Base-by-base conservation (phyloP, 2,329 filamentous ascomycete species). In the Penicillium sp. region DNA sequence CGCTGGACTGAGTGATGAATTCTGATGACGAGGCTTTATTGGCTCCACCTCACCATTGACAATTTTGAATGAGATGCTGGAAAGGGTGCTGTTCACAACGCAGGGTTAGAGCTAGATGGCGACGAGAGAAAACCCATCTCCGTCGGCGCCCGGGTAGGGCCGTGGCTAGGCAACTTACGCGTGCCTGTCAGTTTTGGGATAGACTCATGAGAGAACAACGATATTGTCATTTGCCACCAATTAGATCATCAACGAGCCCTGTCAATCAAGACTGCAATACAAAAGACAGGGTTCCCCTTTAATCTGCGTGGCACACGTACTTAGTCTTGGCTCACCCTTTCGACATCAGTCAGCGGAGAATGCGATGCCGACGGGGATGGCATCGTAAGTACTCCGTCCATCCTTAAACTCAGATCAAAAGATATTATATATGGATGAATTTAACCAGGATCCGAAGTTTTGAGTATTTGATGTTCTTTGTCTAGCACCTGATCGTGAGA, bases 1-100 rank as follows among this genome's bases (percentile, higher is more conserved):
- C 23, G 23, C 29, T 45, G 44, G 23, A 13, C 23, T 9, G 13
- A 34, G 14, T 34, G 54, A 59, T 59, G 51, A 47, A 51, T 54
- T 30, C 8, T 18, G 54, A 47, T 59, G 48, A 57, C 54, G 51
- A 61, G 47, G 51, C 40, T 19, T 35, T 23, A 7, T 26, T 44
- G 29, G 14, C 42, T 14, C 42, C 32, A 23, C 5, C 3, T 34
- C 8, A 26, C 9, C 35, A 7, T 16, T 36, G 19, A 19, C 19
- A 7, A 23, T 19, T 16, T 19, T 6, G 29, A 14, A 4, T 34
- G 7, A 11, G 11, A 34, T 34, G 29, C 9, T 34, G 16, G 9
- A 18, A 11, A 23, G n/a, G 1, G 13, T 11, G 11, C n/a, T 14
- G 7, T 14, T 35, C 32, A 13, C 10, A 9, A 6, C 6, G 32